Evolutionary conservation across 2,329 filamentous ascomycete genomes (phyloP), one percentile per base, ranked within the genome.

Genomic region (Nannizziopsis arthrosporioides): DNA sequence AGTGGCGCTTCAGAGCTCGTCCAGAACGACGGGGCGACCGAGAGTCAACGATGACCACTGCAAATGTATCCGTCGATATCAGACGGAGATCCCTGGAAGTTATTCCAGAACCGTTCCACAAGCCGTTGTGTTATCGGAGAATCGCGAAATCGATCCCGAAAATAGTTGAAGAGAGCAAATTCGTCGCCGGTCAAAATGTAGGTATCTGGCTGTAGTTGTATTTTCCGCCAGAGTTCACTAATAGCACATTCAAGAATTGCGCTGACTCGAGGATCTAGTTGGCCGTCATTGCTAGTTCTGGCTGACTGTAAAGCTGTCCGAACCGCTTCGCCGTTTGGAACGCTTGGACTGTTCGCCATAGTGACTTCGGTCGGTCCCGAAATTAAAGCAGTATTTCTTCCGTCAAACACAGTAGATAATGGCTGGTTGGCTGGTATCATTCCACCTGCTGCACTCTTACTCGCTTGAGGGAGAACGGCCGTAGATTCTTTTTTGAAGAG

Each of bases 121-220:
- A 75, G 75, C 44, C 65, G 66, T 56, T 72, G 70, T 17, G 75
- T 71, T 42, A 75, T 59, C 19, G 65, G 60, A 12, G 67, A 68
- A 51, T 77, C 76, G 27, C 69, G 63, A 60, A 83, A 87, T 8
- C 82, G 76, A 53, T 75, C 67, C 53, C 84, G 81, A 64, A 84
- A 90, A 65, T 82, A 90, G 70, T 92, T 93, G 77, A 93, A 88
- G 51, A 93, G 74, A 47, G 84, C 79, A 59, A 92, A 93, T 67
- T 94, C 86, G 64, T 86, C 80, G 53, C 75, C 72, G 31, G 72
- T 79, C 70, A 93, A 80, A 54, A 92, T 66, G 64, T 90, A 93
- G n/a, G 72, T 71, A 44, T 68, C 62, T 1, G 84, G 84, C 30
- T 81, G 70, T 2, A 72, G 70, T 57, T 80, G 68, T 49, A 93